Evolutionary conservation across 208 protist species (phyloP).

Genomic region (Trypanosoma scelopori): DNA sequence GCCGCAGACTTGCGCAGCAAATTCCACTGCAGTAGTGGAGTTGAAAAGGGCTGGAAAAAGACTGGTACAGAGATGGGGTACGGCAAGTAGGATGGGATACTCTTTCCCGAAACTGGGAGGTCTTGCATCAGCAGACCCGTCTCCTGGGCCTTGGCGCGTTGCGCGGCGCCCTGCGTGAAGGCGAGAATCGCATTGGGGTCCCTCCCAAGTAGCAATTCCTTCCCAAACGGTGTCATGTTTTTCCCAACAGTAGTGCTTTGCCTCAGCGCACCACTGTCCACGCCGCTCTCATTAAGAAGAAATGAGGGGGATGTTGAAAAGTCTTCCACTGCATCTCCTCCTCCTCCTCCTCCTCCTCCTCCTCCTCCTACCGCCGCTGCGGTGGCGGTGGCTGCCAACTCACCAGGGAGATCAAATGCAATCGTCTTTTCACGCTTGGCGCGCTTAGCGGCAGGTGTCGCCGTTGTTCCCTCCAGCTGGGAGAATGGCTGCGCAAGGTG

Average conservation of each 20-base stretch:
- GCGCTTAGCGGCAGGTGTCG: conserved; percentile 32
- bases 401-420: conserved; percentile 56
- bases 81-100: conserved; percentile 63
- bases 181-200: conserved; percentile 49
- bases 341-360: conserved; percentile 2
- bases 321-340: conserved; percentile 7
- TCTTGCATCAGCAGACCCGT: conserved; percentile 51
- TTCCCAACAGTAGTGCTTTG: conserved; percentile 59
- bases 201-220: conserved; percentile 70
- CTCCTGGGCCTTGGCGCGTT: conserved; percentile 67
- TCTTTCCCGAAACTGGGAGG: conserved; percentile 54
- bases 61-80: conserved; percentile 51
- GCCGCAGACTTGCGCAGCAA: conserved; percentile 79
- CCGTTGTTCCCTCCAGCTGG: background rate
- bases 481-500: conserved; percentile 27
- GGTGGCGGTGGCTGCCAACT: conserved; percentile 9
- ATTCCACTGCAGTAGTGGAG: conserved; percentile 69
- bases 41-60: conserved; percentile 86
- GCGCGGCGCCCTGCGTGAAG: conserved; percentile 66
- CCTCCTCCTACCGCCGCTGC: conserved; percentile 5
- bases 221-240: conserved; percentile 75
- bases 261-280: conserved; percentile 48
- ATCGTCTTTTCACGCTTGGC: conserved; percentile 58
- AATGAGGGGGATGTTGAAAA: conserved; percentile 7
- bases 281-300: conserved; percentile 11